Base-by-base conservation (phyloP, 371 early-diverging fungal genomes). In the Paraphysoderma sedebokerense region DNA sequence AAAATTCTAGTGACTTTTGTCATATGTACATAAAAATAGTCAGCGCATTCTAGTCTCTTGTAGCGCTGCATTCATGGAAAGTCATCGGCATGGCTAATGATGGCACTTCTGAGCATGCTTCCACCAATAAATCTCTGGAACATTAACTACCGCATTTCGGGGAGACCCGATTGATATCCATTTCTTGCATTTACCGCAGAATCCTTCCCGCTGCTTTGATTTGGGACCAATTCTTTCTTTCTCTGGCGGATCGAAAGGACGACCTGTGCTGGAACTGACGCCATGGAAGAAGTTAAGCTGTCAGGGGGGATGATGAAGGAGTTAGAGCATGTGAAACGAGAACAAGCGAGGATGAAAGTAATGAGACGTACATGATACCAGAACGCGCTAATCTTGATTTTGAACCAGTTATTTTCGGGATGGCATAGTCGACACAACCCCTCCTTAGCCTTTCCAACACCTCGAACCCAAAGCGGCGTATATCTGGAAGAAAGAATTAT, bases 111-210 rank as follows among this genome's bases (percentile, higher is more conserved):
- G 69, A 26, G 62, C 55, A 32, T 66, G 67, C 48, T 62, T 67
- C 65, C 66, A 66, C 67, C 67, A 66, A 42, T 58, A 65, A 30
- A 66, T 66, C 46, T 66, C 51, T 0, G 65, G 65, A 6, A 60
- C 61, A 11, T 68, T 66, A 22, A 66, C 50, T 34, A 40, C 35
- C 26, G 56, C 51, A 17, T 57, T 47, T 24, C 66, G 44, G n/a
- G 51, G 32, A 49, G 66, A 58, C 28, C 59, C 62, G 6, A 56
- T 39, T n/a, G 50, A 32, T 15, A 67, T 54, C 67, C 67, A 67
- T 22, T 41, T 3, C 11, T 41, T 20, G 52, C 67, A 67, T 0
- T 61, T 29, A 28, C 51, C 52, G 38, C 67, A 67, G 30, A 42
- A 44, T 7, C 70, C 67, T 45, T 67, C 65, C 17, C 50, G 41